These are phyloP conservation scores for Candolleomyces eurysporus DNA, from an alignment of 768 basidiomycete species.

Conservation along the genomic window DNA sequence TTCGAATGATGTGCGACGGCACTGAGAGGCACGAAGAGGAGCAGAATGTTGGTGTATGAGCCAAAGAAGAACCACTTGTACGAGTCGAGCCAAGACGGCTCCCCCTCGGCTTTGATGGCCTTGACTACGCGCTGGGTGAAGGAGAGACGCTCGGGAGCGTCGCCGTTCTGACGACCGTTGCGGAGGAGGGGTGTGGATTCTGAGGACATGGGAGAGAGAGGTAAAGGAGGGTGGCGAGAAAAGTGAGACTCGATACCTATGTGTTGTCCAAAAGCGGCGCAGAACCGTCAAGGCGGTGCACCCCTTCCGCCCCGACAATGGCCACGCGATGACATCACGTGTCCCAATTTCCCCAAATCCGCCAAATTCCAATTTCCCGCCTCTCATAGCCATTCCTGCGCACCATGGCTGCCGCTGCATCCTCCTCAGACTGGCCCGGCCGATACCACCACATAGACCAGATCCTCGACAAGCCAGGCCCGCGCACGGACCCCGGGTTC, in stretches of 20 bases:
- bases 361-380: not conserved
- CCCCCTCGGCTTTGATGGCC: slow-evolving; percentile 55
- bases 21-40: slow-evolving; percentile 78
- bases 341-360: slow-evolving; percentile 4
- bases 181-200: slow-evolving; percentile 51
- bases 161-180: slow-evolving; percentile 33
- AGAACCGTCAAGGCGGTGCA: slow-evolving; percentile 24
- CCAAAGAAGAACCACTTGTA: slow-evolving; percentile 60
- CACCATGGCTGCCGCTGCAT: slow-evolving; percentile 12
- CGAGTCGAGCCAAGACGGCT: slow-evolving; percentile 60
- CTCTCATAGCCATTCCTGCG: not conserved
- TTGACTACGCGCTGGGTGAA: slow-evolving; percentile 33
- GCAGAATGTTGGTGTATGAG: slow-evolving; percentile 72
- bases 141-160: slow-evolving; percentile 17
- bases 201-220: slow-evolving; percentile 27
- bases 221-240: slow-evolving; percentile 16
- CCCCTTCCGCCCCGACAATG: too few relatives aligned
- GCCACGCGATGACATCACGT: too few relatives aligned
- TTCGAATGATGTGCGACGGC: slow-evolving; percentile 57
- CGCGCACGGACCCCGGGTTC: slow-evolving; percentile 84
- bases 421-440: slow-evolving; percentile 42
- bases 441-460: slow-evolving; percentile 86
- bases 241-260: slow-evolving; percentile 2
- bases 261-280: not conserved
- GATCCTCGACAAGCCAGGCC: slow-evolving; percentile 81